Conservation (phyloP, 768 basidiomycete species). For the Calocybe cyanea region DNA sequence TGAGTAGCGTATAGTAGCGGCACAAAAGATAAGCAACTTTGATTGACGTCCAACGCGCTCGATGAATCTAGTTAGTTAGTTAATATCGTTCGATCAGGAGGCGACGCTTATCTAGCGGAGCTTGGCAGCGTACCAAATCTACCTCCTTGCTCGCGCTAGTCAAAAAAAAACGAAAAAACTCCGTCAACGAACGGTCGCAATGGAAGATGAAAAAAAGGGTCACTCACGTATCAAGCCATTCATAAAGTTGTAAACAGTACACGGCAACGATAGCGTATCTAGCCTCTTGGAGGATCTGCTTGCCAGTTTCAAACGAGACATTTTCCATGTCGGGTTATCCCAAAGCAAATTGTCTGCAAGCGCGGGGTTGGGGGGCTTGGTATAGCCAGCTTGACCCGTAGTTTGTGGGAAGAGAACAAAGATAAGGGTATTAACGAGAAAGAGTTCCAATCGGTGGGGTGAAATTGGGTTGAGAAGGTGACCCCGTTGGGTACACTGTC, state of each 20-base stretch:
- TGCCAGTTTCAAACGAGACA: constrained; percentile 1
- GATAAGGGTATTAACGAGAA: not conserved
- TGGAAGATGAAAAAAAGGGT: not conserved
- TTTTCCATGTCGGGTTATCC: constrained; percentile 3
- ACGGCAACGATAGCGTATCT: constrained; percentile 31
- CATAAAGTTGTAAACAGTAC: constrained; percentile 29
- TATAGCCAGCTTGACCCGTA: constrained; percentile 7
- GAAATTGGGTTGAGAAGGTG: constrained; percentile 2
- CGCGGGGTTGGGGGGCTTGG: too few species aligned
- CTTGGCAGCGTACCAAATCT: constrained; percentile 32
- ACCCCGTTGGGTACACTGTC: not conserved
- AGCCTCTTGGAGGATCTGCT: constrained; percentile 18
- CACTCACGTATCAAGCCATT: constrained; percentile 35
- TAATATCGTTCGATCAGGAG: too few species aligned
- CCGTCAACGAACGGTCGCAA: too few species aligned
- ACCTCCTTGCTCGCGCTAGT: constrained; percentile 28
- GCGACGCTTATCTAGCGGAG: too few species aligned
- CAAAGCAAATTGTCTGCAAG: not conserved
- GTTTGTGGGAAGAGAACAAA: not conserved
- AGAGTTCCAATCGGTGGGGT: not conserved
- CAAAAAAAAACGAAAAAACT: too few species aligned
- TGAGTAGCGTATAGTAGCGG: constrained; percentile 35
- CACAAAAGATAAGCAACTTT: constrained; percentile 38
- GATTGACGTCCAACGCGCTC: constrained; percentile 33
- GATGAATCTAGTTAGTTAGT: constrained; percentile 26